Evolutionary conservation across 1,284 basidiomycete species (phyloP).

Genomic region (Cryptococcus sp.): DNA sequence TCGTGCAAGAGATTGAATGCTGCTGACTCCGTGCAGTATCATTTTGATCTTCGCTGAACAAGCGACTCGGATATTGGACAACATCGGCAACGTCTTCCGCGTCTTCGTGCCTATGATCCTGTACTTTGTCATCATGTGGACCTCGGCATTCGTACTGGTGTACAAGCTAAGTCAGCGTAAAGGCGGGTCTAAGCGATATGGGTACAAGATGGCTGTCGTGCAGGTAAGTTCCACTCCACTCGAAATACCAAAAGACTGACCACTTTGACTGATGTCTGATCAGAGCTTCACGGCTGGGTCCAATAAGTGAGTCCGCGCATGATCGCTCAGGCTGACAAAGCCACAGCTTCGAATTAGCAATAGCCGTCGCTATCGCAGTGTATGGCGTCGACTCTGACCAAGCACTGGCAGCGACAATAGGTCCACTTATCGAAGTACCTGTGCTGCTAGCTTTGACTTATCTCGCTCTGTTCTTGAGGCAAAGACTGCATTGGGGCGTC

Average conservation of each 20-base stretch:
- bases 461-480: slow-evolving; percentile 63
- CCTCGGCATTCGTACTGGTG: slow-evolving; percentile 62
- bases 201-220: slow-evolving; percentile 70
- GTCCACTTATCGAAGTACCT: slow-evolving; percentile 75
- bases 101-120: slow-evolving; percentile 75
- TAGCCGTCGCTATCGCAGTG: slow-evolving; percentile 76
- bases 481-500: slow-evolving; percentile 57
- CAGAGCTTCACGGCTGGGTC: slow-evolving; percentile 55
- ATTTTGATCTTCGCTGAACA: slow-evolving; percentile 72
- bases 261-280: not conserved
- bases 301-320: slow-evolving; percentile 55
- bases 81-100: slow-evolving; percentile 72
- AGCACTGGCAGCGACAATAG: slow-evolving; percentile 71
- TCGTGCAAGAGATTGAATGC: not conserved
- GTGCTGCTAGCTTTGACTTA: slow-evolving; percentile 73
- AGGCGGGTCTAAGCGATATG: slow-evolving; percentile 21
- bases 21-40: slow-evolving; percentile 54
- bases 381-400: slow-evolving; percentile 74
- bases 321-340: not conserved
- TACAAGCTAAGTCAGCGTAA: slow-evolving; percentile 56
- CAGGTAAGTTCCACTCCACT: slow-evolving; percentile 51
- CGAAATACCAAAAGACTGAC: not conserved
- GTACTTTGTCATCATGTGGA: slow-evolving; percentile 81
- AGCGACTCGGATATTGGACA: slow-evolving; percentile 63
- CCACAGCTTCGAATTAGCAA: slow-evolving; percentile 65